phyloP scores from a whole-genome alignment of 2,329 filamentous ascomycete genomes.

The Trichoderma polysporum region DNA sequence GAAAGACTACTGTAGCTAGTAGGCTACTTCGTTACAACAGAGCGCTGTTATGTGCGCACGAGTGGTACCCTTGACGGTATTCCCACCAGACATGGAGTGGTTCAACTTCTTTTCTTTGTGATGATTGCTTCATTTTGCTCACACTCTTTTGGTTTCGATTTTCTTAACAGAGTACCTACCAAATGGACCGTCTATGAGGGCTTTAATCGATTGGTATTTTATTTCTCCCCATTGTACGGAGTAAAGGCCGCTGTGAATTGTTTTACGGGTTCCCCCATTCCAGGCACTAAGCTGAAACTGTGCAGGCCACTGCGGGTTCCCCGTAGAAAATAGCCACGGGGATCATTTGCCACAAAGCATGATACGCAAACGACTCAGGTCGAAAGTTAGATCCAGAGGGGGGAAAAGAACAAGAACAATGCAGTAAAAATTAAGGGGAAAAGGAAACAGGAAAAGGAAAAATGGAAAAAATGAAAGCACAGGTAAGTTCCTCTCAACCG shows the following conservation, averaged over 20 bases:
- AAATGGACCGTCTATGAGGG: not conserved
- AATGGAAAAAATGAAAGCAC: not conserved
- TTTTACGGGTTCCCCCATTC: not conserved
- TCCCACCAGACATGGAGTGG: not conserved
- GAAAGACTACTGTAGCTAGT: not conserved
- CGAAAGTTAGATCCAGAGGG: constrained; percentile 4
- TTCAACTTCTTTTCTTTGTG: not conserved
- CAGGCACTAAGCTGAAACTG: constrained; percentile 19
- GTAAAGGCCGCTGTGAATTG: not conserved
- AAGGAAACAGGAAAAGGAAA: not conserved
- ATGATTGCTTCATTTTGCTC: not conserved
- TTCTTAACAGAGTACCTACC: not conserved
- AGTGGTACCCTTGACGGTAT: too few relatives aligned
- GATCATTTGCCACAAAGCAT: constrained; percentile 8
- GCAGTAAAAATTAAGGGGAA: not conserved
- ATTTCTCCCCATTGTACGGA: not conserved
- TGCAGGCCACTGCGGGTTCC: constrained; percentile 17
- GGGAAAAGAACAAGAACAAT: too few relatives aligned
- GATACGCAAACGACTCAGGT: constrained; percentile 14
- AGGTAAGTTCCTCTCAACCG: not conserved
- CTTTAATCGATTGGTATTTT: not conserved
- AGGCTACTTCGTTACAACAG: too few relatives aligned
- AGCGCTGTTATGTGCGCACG: too few relatives aligned
- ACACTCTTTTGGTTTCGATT: not conserved
- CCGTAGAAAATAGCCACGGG: constrained; percentile 18